Base-by-base conservation (phyloP, 2,329 filamentous ascomycete species). In the Pestalotiopsis sp. region DNA sequence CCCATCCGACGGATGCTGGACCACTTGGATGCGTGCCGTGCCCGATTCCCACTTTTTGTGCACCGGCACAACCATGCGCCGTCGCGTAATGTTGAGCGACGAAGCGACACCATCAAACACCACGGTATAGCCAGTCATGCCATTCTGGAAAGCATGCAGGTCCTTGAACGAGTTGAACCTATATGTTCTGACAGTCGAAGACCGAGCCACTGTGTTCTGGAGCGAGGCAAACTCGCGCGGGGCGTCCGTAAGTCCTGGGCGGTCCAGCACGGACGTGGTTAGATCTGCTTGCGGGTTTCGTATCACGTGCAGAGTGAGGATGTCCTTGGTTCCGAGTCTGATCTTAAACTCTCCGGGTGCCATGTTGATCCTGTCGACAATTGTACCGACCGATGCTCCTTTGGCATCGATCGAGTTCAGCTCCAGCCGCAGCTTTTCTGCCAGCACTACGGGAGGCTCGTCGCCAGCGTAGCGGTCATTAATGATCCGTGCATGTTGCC, bases 41-140 rank as follows among this genome's bases (percentile, higher is more conserved):
- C 86, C 89, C 2, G 94, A 93, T 77, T 97, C 94, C 93, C 93
- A 97, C 79, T 96, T 96, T 82, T 97, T 97, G 83, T 97, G 93
- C 72, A 97, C 95, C 0, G 93, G 93, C 17, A 97, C 93, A 13
- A 97, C 93, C 91, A 95, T 96, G 72, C 93, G 89, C 63, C 93
- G 90, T 38, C 94, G 90, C 1, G 94, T 91, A 72, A 97, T 97
- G 68, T 92, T 90, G 78, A 97, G 93, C 0, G 89, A 90, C 7
- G 87, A 84, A 5, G 93, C 93, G 66, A 93, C 80, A 6, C 90
- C 89, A 76, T 94, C 92, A 73, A 91, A 94, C 7, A 92, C 81
- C 17, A 97, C 93, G 31, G 85, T 85, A 79, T 92, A 97, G 0
- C 94, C 93, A 0, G 94, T 97, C 68, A 97, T 83, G 2, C 93